These are phyloP conservation scores for Phytophthora hybrid DNA, from an alignment of 352 stramenopile species.

Conservation along the genomic window DNA sequence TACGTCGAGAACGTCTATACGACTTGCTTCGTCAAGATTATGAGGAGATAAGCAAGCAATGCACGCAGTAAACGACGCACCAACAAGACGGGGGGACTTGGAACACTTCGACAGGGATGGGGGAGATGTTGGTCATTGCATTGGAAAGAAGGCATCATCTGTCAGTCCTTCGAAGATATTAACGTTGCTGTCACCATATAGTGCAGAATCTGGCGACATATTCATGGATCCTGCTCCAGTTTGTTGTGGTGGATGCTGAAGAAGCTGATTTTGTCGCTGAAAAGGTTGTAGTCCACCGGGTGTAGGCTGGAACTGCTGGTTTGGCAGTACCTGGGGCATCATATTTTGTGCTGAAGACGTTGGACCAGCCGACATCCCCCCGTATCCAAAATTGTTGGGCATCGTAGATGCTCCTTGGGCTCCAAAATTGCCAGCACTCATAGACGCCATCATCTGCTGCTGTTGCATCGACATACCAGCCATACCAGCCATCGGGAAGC, in stretches of 20 bases:
- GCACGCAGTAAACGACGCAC: constrained; percentile 40
- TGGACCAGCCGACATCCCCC: constrained; percentile 24
- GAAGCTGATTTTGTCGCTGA: constrained; percentile 40
- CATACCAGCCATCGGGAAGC: constrained; percentile 55
- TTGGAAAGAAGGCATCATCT: constrained; percentile 79
- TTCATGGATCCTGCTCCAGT: constrained; percentile 24
- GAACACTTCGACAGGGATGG: constrained; percentile 35
- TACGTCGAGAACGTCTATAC: constrained; percentile 68
- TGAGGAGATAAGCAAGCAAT: constrained; percentile 37
- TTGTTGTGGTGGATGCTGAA: constrained; percentile 35
- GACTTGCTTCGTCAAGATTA: constrained; percentile 60
- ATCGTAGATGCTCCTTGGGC: constrained; percentile 41
- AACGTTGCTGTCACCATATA: constrained; percentile 61
- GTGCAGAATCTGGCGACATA: constrained; percentile 33
- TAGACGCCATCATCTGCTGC: constrained; percentile 59
- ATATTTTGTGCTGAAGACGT: constrained; percentile 36
- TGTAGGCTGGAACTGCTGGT: constrained; percentile 38
- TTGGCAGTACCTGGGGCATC: constrained; percentile 35
- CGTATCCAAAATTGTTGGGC: constrained; percentile 57
- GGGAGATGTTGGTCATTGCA: constrained; percentile 55
- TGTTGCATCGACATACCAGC: constrained; percentile 48
- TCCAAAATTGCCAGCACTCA: constrained; percentile 51
- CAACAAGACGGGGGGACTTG: constrained; percentile 34
- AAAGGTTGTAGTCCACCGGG: constrained; percentile 33
- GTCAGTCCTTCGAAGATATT: constrained; percentile 84